Evolutionary conservation across 306 rosid species (phyloP), one percentile per base, ranked within the genome.

Genomic region (Ormosia semicastrata): DNA sequence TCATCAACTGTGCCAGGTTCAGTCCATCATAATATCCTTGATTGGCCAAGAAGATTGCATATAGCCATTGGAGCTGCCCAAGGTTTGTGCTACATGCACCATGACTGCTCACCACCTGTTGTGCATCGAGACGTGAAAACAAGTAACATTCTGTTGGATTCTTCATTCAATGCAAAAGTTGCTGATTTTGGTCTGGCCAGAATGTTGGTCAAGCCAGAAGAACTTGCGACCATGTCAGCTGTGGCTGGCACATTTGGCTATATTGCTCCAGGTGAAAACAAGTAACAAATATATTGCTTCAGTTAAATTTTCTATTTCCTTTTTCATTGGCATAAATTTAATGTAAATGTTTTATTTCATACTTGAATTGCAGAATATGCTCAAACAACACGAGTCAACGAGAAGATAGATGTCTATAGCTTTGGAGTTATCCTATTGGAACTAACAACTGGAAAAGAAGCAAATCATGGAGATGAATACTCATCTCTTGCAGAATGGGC

Each of bases 211-310:
- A 90, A 81, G 60, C 90, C 94, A 14, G 98, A 92, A 64, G 93
- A 95, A 78, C 82, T 87, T 40, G 90, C 91, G n/a, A 90, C 92
- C 4, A 80, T 90, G 93, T 95, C 99, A 8, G 56, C 87, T 33
- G 91, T 93, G 9, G 92, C 87, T n/a, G 99, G 99, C 15, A 89
- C 99, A 17, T 77, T 95, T 36, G 99, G 99, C 82, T 95, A 95
- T 85, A 86, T 95, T 75, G 99, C 99, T 76, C 99, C 99, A 84
- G 98, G 98, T 95, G 63, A 86, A 43, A 64, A 47, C 14, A 12
- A 37, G 18, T 41, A 41, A 56, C 8, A 65, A 32, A 3, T 50
- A 24, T 32, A 4, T 37, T 2, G 14, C 62, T 7, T 7, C 8
- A 90, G 39, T 44, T 40, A 68, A 24, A 24, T 6, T 43, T 11